Conservation (phyloP, 2,329 filamentous ascomycete species). For the Aspergillus fijiensis region DNA sequence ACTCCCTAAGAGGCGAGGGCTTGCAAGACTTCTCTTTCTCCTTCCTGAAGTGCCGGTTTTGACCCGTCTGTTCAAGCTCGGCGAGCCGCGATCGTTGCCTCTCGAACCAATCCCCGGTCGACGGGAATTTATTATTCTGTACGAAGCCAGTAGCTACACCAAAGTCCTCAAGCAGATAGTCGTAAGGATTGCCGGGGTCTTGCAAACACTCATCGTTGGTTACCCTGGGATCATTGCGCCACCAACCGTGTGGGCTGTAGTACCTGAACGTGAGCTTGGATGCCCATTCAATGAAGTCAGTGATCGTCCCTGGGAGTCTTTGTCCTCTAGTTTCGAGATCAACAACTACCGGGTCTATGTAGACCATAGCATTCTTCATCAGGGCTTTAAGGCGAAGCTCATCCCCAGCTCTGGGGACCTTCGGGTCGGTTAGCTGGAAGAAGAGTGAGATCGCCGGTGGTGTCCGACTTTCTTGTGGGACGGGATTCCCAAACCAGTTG, state of each 20-base stretch:
- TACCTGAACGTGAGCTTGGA: conserved; percentile 20
- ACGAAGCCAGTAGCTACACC: neutral
- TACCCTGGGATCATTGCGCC: conserved; percentile 12
- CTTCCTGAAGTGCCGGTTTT: neutral
- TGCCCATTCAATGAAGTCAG: conserved; percentile 13
- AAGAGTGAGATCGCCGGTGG: conserved; percentile 23
- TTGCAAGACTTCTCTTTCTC: neutral
- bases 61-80: neutral
- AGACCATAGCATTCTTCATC: conserved; percentile 16
- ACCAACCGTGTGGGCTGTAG: conserved; percentile 26
- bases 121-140: neutral
- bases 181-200: conserved; percentile 12
- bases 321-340: neutral
- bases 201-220: neutral
- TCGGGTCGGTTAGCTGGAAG: conserved; percentile 20
- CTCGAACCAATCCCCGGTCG: neutral
- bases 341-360: conserved; percentile 26
- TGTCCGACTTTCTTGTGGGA: conserved; percentile 19
- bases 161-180: neutral
- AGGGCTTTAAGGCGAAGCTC: conserved; percentile 13
- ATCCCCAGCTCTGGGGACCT: conserved; percentile 1
- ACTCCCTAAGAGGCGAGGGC: conserved; percentile 10
- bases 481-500: conserved; percentile 24
- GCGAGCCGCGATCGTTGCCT: neutral
- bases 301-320: conserved; percentile 6